These are phyloP conservation scores for Chaetomium tenue DNA, from an alignment of 495 filamentous ascomycete genomes.

Conservation along the genomic window DNA sequence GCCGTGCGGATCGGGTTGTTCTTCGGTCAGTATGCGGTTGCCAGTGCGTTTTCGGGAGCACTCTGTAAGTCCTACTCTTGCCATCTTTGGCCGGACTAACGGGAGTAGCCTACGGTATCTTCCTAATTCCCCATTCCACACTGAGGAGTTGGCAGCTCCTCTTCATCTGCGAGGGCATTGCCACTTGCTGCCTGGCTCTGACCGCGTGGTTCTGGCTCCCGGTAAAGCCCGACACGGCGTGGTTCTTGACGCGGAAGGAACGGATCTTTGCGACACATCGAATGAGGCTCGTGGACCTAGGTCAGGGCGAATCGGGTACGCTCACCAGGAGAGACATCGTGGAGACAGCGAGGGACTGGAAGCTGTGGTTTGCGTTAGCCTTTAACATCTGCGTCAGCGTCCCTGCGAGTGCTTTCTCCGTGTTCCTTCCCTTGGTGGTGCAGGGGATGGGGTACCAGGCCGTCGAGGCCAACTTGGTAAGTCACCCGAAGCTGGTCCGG, in stretches of 20 bases:
- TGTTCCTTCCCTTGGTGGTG: background rate
- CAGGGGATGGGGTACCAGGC: slow-evolving; percentile 5
- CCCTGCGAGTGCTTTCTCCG: slow-evolving; percentile 1
- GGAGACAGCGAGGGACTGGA: slow-evolving; percentile 2
- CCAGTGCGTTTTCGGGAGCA: background rate
- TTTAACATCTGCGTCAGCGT: slow-evolving; percentile 7
- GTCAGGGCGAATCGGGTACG: background rate
- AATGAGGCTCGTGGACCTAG: background rate
- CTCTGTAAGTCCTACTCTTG: background rate
- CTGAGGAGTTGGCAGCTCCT: background rate
- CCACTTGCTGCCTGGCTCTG: background rate
- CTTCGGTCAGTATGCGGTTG: background rate
- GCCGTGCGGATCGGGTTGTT: background rate
- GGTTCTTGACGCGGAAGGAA: background rate
- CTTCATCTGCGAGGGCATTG: background rate
- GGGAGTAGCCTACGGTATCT: background rate
- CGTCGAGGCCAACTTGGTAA: background rate
- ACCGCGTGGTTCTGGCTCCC: background rate
- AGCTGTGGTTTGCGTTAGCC: slow-evolving; percentile 1
- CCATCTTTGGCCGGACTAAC: background rate
- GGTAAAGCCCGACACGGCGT: background rate
- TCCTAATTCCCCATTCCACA: background rate
- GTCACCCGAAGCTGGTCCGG: background rate
- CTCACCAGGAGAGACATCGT: background rate
- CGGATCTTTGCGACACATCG: background rate